Evolutionary conservation across 2,329 filamentous ascomycete genomes (phyloP).

Genomic region (Fusarium brevicatenulatum): DNA sequence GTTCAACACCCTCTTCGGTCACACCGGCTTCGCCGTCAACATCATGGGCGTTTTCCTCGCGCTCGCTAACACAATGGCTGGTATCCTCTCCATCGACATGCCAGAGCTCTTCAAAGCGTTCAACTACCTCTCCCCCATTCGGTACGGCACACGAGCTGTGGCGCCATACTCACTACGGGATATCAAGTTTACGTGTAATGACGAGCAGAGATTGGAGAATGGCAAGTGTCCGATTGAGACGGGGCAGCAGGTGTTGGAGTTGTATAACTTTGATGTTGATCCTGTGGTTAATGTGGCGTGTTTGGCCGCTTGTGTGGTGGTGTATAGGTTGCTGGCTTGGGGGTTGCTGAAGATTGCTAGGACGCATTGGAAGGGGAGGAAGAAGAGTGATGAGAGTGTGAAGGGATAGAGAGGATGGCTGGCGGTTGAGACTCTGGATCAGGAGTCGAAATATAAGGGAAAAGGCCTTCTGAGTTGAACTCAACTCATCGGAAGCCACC

Average conservation of each 20-base stretch:
- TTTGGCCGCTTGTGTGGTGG: slow-evolving; percentile 70
- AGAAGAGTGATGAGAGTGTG: slow-evolving; percentile 37
- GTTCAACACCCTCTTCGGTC: slow-evolving; percentile 79
- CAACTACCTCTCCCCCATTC: slow-evolving; percentile 78
- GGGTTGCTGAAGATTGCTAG: slow-evolving; percentile 64
- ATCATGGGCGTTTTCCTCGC: slow-evolving; percentile 75
- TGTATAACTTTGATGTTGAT: slow-evolving; percentile 74
- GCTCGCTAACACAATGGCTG: slow-evolving; percentile 76
- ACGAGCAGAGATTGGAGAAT: slow-evolving; percentile 65
- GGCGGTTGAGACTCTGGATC: fast-evolving
- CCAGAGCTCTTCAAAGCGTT: slow-evolving; percentile 72
- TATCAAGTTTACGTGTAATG: slow-evolving; percentile 71
- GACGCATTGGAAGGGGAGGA: slow-evolving; percentile 59
- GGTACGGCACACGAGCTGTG: slow-evolving; percentile 74
- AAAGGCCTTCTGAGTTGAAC: fast-evolving
- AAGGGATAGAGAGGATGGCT: neutral
- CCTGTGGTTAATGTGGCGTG: slow-evolving; percentile 70
- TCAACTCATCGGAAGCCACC: neutral
- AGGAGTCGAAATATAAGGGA: too few relatives aligned
- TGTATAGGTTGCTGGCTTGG: slow-evolving; percentile 74
- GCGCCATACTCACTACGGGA: slow-evolving; percentile 71
- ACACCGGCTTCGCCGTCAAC: slow-evolving; percentile 81
- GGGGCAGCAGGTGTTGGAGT: slow-evolving; percentile 71
- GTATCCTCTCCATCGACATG: slow-evolving; percentile 76
- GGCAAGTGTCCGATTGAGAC: slow-evolving; percentile 73